Percentiles rank a stretch among this genome's conserved stretches.
Evolutionary conservation across 2,329 filamentous ascomycete species (phyloP).

Genomic region (Reticulascus tulasneorum): DNA sequence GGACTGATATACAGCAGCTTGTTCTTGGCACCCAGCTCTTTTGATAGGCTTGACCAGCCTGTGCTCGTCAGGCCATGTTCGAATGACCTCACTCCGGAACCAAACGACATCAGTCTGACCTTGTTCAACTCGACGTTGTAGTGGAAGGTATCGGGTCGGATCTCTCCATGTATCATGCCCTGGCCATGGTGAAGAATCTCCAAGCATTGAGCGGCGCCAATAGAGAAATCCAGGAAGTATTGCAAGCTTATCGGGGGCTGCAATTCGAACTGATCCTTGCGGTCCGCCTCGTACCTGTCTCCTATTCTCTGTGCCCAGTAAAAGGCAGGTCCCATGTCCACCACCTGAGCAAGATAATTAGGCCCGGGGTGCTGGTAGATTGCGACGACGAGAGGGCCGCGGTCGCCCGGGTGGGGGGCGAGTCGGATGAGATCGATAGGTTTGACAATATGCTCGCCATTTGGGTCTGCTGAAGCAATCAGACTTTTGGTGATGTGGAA

Average conservation of each 20-base stretch:
- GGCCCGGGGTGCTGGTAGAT: constrained; percentile 76
- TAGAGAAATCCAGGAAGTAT: constrained; percentile 84
- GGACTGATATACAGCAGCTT: constrained; percentile 91
- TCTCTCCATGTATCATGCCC: constrained; percentile 83
- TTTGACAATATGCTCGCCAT: constrained; percentile 71
- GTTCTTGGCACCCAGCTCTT: constrained; percentile 79
- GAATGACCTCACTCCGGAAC: constrained; percentile 81
- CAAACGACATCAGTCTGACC: constrained; percentile 80
- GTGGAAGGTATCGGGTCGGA: constrained; percentile 87
- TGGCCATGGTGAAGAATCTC: constrained; percentile 89
- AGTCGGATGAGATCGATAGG: constrained; percentile 77
- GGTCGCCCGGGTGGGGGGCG: constrained; percentile 63
- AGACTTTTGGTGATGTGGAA: constrained; percentile 78
- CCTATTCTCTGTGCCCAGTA: constrained; percentile 53
- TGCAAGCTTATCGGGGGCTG: constrained; percentile 64
- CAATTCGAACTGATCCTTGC: constrained; percentile 42
- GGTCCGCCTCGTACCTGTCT: constrained; percentile 44
- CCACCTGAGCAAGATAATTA: constrained; percentile 66
- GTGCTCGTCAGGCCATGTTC: constrained; percentile 84
- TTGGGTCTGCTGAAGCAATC: constrained; percentile 65
- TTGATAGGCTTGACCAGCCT: constrained; percentile 80
- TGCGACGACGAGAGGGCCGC: constrained; percentile 68
- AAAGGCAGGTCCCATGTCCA: constrained; percentile 75
- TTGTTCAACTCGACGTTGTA: constrained; percentile 67
- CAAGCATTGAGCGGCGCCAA: constrained; percentile 79